Percentiles rank a stretch among this genome's conserved stretches.
These are phyloP conservation scores for Fusarium aywerte DNA, from an alignment of 2,329 filamentous ascomycete species.

Conservation along the genomic window DNA sequence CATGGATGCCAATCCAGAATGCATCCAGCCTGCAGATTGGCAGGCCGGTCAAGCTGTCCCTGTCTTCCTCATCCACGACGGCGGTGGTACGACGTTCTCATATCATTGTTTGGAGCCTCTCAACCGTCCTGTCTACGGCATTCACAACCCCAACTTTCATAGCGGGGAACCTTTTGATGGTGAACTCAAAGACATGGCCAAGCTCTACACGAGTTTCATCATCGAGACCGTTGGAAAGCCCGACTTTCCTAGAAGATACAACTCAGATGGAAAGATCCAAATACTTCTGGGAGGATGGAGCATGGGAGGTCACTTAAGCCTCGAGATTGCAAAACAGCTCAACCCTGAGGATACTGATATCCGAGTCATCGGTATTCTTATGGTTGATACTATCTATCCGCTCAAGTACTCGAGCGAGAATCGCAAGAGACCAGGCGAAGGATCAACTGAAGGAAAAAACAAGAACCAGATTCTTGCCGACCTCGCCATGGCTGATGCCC, in stretches of 20 bases:
- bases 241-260: conserved; percentile 46
- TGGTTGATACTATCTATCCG: conserved; percentile 62
- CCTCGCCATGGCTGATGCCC: conserved; percentile 57
- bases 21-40: conserved; percentile 52
- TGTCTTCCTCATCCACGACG: conserved; percentile 68
- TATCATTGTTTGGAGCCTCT: conserved; percentile 65
- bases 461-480: conserved; percentile 52
- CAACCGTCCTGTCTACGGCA: conserved; percentile 62
- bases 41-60: conserved; percentile 52
- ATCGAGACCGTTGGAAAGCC: conserved; percentile 49
- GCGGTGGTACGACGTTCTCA: conserved; percentile 68
- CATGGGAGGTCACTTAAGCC: conserved; percentile 62
- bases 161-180: conserved; percentile 60
- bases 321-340: conserved; percentile 62
- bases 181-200: conserved; percentile 65
- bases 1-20: conserved; percentile 49
- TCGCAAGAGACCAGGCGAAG: conserved; percentile 27
- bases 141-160: conserved; percentile 65
- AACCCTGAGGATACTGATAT: conserved; percentile 52
- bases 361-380: conserved; percentile 60
- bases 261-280: conserved; percentile 46
- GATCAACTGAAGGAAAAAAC: conserved; percentile 47
- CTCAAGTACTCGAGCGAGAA: conserved; percentile 28
- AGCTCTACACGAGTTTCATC: conserved; percentile 61
- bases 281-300: conserved; percentile 68